Evolutionary conservation across 257 asterid species (phyloP), one percentile per base, ranked within the genome.

Genomic region (Solanum pennellii): DNA sequence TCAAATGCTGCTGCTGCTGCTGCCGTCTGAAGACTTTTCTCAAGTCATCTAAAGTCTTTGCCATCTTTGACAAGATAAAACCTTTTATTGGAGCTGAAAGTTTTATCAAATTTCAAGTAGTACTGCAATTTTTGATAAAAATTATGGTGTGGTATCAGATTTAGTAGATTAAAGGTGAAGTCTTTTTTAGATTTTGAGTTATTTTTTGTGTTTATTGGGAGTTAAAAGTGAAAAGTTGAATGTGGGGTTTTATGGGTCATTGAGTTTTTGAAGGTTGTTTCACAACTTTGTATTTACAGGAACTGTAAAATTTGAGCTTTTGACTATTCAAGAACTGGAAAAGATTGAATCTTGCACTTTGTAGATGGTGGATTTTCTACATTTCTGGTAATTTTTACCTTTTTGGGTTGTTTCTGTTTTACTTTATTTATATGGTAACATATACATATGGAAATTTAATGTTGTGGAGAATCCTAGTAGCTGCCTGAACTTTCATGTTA

Each of bases 11-110:
- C 62, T 37, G 62, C 62, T 37, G 88, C 37, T 35, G 39, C 23
- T 75, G 89, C 88, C 88, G 91, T 83, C 88, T 88, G 87, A 88
- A 86, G 92, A 89, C 91, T 82, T 72, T 80, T 84, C 87, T 12
- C 49, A 60, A 71, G 86, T 23, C 87, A 56, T 45, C 69, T 12
- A 16, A 18, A 52, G 83, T 45, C 71, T 82, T 85, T n/a, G 59
- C 71, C 85, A 12, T 31, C 52, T 71, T 65, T 39, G 85, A 2
- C 75, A 60, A 9, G 84, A 77, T 31, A 44, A 4, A 44, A 25
- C 41, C 16, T 79, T 6, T 15, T 79, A 8, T 79, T 79, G 35
- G 84, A 79, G 65, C 65, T 79, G 25, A 27, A 27, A 29, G 11
- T 45, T 44, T 68, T 44, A 77, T 77, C 9, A 44, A 77, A 25